Conservation (phyloP, 2,329 filamentous ascomycete species). For the Fonsecaea multimorphosa region DNA sequence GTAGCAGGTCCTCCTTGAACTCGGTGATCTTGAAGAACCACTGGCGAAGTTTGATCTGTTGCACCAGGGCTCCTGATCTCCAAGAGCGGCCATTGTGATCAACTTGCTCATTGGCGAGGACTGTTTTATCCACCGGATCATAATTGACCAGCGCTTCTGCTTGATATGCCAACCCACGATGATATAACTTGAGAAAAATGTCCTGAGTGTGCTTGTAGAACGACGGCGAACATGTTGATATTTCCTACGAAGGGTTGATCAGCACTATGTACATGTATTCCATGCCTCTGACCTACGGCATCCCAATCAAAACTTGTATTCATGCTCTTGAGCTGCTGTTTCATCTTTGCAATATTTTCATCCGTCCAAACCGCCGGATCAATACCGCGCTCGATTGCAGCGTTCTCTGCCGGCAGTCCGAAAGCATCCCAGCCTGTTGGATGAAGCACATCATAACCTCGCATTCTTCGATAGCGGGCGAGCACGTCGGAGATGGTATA, state of each 20-base stretch:
- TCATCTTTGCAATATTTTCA: conserved; percentile 83
- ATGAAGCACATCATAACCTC: conserved; percentile 75
- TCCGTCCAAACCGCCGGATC: conserved; percentile 80
- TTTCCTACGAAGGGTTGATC: conserved; percentile 63
- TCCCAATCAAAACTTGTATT: conserved; percentile 86
- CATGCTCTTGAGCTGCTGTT: conserved; percentile 77
- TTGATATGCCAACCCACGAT: conserved; percentile 79
- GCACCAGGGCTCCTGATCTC: conserved; percentile 85
- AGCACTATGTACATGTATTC: conserved; percentile 39
- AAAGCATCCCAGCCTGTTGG: conserved; percentile 98
- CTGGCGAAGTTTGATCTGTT: conserved; percentile 87
- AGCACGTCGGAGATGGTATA: conserved; percentile 91
- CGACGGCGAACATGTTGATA: conserved; percentile 80
- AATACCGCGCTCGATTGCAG: conserved; percentile 80
- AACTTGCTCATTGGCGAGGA: conserved; percentile 90
- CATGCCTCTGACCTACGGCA: conserved; percentile 62
- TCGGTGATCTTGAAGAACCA: conserved; percentile 89
- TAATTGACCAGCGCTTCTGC: conserved; percentile 86
- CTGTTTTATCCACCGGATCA: conserved; percentile 86
- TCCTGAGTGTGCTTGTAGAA: conserved; percentile 92
- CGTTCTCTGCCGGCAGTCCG: conserved; percentile 88
- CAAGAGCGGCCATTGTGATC: conserved; percentile 83
- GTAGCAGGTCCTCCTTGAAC: conserved; percentile 73
- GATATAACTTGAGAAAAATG: conserved; percentile 78
- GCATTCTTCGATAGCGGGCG: conserved; percentile 75